Base-by-base conservation (phyloP, 768 basidiomycete species). In the Dacryopinax primogenitus region DNA sequence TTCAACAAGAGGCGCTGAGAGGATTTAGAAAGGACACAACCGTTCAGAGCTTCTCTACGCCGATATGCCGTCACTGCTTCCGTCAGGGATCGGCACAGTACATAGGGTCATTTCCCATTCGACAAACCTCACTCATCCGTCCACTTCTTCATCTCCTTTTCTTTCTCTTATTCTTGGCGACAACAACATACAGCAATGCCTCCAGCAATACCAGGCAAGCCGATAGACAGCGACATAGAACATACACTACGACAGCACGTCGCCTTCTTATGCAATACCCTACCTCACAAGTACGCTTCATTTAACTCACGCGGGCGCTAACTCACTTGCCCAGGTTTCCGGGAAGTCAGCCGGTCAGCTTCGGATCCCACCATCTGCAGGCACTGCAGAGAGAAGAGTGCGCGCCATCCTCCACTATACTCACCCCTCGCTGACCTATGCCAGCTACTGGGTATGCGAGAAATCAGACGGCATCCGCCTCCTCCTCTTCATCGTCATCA, bases 391-490 rank as follows among this genome's bases (percentile, higher is more conserved):
- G 76, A 18, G 83, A 87, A 78, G 92, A 98, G 93, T 94, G 74
- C 67, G 72, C 83, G 78, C 4, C 32, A 28, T 61, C 34, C 18
- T 23, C 41, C 61, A 58, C 6, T 67, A 63, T 28, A 16, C 23
- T 9, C 13, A 18, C 21, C n/a, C 44, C 1, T 18, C 58, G 18
- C 45, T 35, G 23, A 35, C 16, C 36, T 1, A 15, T 45, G 51
- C 44, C 72, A 97, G 94, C 73, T 99, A 89, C 75, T 99, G 95
- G 95, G 96, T 99, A 44, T 96, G 93, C 77, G 96, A 99, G 78
- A 98, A 98, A 78, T 95, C 92, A 13, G 96, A 98, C 72, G 96
- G 96, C 13, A 74, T 99, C 63, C 85, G 96, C 35, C 90, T 98
- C 39, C 79, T 99, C 32, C 83, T 98, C 63, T 77, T 95, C 66